Evolutionary conservation across 164 flowering plant species (phyloP).

Genomic region (Taxillus chinensis): DNA sequence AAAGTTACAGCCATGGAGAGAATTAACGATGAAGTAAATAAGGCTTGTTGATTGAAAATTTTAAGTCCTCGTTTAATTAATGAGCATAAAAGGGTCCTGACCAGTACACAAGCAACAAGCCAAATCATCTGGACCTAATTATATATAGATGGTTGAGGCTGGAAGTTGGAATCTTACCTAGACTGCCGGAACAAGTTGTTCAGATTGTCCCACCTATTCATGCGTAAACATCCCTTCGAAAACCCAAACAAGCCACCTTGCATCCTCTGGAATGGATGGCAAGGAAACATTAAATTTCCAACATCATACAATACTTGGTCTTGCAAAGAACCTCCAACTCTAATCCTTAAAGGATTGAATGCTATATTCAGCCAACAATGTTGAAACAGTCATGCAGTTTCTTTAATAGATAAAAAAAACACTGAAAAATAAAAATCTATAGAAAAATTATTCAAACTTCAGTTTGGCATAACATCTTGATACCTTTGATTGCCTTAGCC

Average conservation of each 20-base stretch:
- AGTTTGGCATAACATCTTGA: neutral
- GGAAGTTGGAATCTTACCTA: constrained; percentile 30
- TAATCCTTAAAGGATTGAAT: constrained; percentile 61
- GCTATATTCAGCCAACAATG: constrained; percentile 32
- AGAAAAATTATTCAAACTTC: neutral
- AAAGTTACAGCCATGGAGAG: too few species aligned
- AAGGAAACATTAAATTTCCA: constrained; percentile 36
- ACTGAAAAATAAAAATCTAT: neutral
- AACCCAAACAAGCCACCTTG: constrained; percentile 68
- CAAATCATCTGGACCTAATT: too few species aligned
- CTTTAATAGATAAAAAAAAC: neutral
- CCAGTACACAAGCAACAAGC: too few species aligned
- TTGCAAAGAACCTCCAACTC: constrained; percentile 89
- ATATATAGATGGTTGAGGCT: too few species aligned
- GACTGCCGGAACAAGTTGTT: constrained; percentile 54
- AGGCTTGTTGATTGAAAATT: too few species aligned
- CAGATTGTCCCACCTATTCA: constrained; percentile 80
- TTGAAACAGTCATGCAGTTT: neutral
- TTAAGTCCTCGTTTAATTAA: too few species aligned
- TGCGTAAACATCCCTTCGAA: constrained; percentile 65
- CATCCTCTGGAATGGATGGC: constrained; percentile 57
- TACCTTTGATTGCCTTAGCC: constrained; percentile 70
- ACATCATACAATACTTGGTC: constrained; percentile 71
- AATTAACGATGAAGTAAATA: too few species aligned
- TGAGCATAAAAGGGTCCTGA: too few species aligned